Evolutionary conservation across 169 alveolate species (phyloP), one percentile per base, ranked within the genome.

Genomic region (Eimeria necatrix): DNA sequence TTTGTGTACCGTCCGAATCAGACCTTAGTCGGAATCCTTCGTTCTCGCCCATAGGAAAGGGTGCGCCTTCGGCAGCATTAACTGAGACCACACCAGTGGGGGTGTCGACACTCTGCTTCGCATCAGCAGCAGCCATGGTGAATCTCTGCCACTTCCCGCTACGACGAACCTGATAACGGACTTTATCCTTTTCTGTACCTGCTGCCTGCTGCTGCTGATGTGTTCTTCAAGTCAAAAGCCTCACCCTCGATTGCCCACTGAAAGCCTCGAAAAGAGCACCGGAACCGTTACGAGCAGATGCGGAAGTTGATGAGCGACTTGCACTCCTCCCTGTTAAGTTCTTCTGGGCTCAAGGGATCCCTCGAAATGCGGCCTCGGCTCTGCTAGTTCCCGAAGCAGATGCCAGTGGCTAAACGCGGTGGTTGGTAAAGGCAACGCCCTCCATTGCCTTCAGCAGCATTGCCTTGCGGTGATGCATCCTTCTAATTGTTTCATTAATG

Each of bases 181-280:
- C 81, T 52, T 48, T 41, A 26, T 1, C 80, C 32, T 51, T 32
- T n/a, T 14, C 73, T 59, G 61, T 53, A 4, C 20, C 18, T 8
- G 61, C 51, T 26, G 46, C 73, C 90, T 26, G 22, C 4, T 26
- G 73, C 61, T 85, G 92, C 61, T 60, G 81, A 14, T 61, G 92
- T 85, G 92, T 41, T 59, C 80, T 59, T 32, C 81, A 61, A 85
- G 81, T 60, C 80, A 85, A 81, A 61, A 85, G 61, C 41, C 70
- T 24, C 74, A 24, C 78, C 92, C 80, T 85, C 61, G 56, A 85
- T 41, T 60, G 80, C 59, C 80, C 70, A 32, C 41, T 41, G 49
- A 4, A 32, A 41, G 70, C 26, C 52, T 26, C 80, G 60, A 24
- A 9, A 84, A 78, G 64, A 41, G 80, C 16, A 46, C 18, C 86